A percentile compares a stretch with the other conserved stretches of the same genome.
These are phyloP conservation scores for Melampsora larici-populina DNA, from an alignment of 1,284 basidiomycete genomes.

Conservation along the genomic window DNA sequence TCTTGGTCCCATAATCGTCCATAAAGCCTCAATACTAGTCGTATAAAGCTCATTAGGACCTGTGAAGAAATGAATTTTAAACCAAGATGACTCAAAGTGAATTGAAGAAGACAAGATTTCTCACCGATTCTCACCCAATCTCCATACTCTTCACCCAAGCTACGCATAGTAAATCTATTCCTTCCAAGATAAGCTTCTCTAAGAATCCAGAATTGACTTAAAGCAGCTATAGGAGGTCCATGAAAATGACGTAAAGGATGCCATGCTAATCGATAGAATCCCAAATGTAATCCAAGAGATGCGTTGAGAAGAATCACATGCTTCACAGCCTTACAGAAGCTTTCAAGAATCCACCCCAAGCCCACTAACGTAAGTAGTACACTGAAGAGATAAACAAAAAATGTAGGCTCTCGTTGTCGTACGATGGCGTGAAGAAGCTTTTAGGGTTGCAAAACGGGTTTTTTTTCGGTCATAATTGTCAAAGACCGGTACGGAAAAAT, in stretches of 20 bases:
- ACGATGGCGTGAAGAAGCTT: too few relatives aligned
- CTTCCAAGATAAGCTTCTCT: slow-evolving; percentile 32
- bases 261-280: slow-evolving; percentile 28
- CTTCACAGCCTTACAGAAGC: too few relatives aligned
- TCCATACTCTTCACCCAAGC: slow-evolving; percentile 28
- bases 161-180: slow-evolving; percentile 23
- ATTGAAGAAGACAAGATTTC: background rate
- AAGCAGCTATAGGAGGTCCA: slow-evolving; percentile 22
- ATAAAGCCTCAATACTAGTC: slow-evolving; percentile 32
- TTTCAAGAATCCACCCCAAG: too few relatives aligned
- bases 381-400: too few relatives aligned
- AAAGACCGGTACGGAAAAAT: too few relatives aligned
- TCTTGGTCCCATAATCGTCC: slow-evolving; percentile 32
- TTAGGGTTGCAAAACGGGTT: too few relatives aligned
- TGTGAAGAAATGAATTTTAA: background rate
- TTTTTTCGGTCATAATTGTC: too few relatives aligned
- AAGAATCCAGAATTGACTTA: slow-evolving; percentile 32
- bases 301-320: slow-evolving; percentile 8
- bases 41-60: slow-evolving; percentile 38
- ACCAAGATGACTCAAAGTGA: background rate
- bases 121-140: slow-evolving; percentile 39
- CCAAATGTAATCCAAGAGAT: slow-evolving; percentile 14
- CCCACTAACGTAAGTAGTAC: too few relatives aligned
- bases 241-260: slow-evolving; percentile 19
- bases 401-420: too few relatives aligned